Base-by-base conservation (phyloP, 2,329 filamentous ascomycete genomes). In the Mollisiaceae sp. region DNA sequence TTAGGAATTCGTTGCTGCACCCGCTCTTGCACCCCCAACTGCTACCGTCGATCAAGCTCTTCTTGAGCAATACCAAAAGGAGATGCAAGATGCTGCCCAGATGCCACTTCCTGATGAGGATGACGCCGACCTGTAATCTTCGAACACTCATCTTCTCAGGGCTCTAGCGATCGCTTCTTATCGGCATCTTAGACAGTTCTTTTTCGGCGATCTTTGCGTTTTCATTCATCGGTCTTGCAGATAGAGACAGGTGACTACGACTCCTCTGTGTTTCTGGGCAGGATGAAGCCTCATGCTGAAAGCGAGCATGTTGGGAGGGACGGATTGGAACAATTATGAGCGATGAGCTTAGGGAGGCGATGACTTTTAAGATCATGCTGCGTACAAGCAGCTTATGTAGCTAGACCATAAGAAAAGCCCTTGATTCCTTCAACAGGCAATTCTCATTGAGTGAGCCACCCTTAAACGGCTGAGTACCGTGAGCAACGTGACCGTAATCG, bases 71-170 rank as follows among this genome's bases (percentile, higher is more conserved):
- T 97, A 97, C 86, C 84, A 90, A 81, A 84, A 90, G 81, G 95
- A 99, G 86, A 97, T 99, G 92, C 81, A 87, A 68, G 86, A 85
- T 59, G 95, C 95, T 70, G 88, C 91, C 70, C 75, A 85, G 70
- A 88, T 91, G 88, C 93, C 95, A 76, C 92, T 99, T 76, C 95
- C 95, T 73, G 94, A 93, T 77, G 95, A 98, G 87, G 92, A 96
- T 66, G 94, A 97, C 75, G 89, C 92, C 72, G 86, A 89, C 67
- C 68, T 78, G 70, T 78, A 77, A 68, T 72, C 43, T 61, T 59
- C 64, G 11, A 60, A 56, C 38, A 66, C 11, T 43, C 62, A 54
- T 67, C 54, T 58, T 67, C 65, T 65, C 38, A 61, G 70, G 27
- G 67, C 65, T 57, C 60, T 64, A 66, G 65, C 69, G 62, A 63